phyloP scores from a whole-genome alignment of 2,329 filamentous ascomycete genomes.

The Juglanconis oblonga region DNA sequence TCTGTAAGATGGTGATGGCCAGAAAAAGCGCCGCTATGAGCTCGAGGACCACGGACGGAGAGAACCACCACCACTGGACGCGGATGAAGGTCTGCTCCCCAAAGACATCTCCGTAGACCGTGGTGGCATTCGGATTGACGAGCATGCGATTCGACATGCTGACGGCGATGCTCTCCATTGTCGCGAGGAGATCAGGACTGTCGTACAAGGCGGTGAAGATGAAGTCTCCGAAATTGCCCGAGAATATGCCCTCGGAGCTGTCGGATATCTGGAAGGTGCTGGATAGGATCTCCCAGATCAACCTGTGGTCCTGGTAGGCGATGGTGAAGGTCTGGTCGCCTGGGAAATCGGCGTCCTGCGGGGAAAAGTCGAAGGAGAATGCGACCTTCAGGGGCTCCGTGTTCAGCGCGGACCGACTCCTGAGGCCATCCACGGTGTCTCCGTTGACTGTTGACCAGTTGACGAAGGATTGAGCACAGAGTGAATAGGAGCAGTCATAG shows the following conservation, averaged over 20 bases:
- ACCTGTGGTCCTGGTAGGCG: background rate
- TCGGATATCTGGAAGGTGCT: background rate
- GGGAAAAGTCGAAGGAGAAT: background rate
- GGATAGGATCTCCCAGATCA: background rate
- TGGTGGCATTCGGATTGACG: background rate
- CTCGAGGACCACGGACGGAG: background rate
- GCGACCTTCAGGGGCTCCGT: background rate
- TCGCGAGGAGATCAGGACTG: background rate
- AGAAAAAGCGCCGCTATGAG: background rate
- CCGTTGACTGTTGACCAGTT: background rate
- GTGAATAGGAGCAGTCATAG: background rate
- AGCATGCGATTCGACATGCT: background rate
- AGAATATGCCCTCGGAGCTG: background rate
- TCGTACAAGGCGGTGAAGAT: background rate
- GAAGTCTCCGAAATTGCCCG: background rate
- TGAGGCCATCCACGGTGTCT: background rate
- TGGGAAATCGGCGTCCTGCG: background rate
- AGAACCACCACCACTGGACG: background rate
- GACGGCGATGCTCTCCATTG: background rate
- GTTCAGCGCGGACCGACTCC: background rate
- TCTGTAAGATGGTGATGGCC: background rate
- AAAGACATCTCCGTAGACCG: background rate
- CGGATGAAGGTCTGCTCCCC: background rate
- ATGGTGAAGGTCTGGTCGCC: background rate
- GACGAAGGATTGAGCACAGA: background rate